phyloP scores from a whole-genome alignment of 305 asterid species.

The Plantago coronopus region DNA sequence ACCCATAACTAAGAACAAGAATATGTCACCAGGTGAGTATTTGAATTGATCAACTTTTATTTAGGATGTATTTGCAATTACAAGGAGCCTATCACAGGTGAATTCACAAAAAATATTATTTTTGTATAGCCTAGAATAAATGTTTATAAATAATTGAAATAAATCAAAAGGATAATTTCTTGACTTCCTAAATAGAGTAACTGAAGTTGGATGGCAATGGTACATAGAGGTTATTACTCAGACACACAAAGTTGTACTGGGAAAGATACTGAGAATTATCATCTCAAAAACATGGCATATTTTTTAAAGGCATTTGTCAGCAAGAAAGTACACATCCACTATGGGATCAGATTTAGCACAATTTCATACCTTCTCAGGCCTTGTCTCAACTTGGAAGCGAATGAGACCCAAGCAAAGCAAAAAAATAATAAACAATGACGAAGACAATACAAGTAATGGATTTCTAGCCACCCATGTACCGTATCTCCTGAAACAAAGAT shows the following conservation, averaged over 20 bases:
- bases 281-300: constrained; percentile 5
- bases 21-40: background rate
- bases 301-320: constrained; percentile 1
- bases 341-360: background rate
- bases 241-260: background rate
- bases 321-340: background rate
- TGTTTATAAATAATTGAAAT: too few relatives aligned
- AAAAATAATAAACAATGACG: constrained; percentile 65
- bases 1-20: constrained; percentile 81
- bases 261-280: constrained; percentile 3
- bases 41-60: too few relatives aligned
- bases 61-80: too few relatives aligned
- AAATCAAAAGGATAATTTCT: too few relatives aligned
- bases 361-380: constrained; percentile 84
- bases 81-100: too few relatives aligned
- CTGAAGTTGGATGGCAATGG: background rate
- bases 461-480: constrained; percentile 99
- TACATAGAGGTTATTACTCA: background rate
- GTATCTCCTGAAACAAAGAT: constrained; percentile 68
- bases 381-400: constrained; percentile 92
- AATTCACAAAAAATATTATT: too few relatives aligned
- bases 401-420: constrained; percentile 88
- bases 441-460: constrained; percentile 77
- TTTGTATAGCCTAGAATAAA: too few relatives aligned
- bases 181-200: background rate